Evolutionary conservation across 495 filamentous ascomycete species (phyloP).

Genomic region (Hypoxylon lenormandii): DNA sequence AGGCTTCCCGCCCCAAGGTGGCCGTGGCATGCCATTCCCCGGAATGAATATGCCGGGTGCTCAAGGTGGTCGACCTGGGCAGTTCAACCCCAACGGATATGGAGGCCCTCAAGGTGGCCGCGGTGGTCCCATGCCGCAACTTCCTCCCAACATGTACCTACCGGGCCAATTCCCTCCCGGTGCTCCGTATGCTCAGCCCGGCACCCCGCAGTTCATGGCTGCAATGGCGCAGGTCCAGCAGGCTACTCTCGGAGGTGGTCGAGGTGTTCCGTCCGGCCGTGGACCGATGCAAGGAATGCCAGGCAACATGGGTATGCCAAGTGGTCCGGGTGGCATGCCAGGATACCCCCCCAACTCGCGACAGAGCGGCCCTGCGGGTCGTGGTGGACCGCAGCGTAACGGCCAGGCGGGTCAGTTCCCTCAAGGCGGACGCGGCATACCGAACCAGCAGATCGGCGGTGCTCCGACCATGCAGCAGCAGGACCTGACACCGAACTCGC

Average conservation of each 20-base stretch:
- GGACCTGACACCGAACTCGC: constrained; percentile 55
- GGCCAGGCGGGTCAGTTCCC: constrained; percentile 53
- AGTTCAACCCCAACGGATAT: constrained; percentile 78
- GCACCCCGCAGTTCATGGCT: constrained; percentile 67
- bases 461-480: constrained; percentile 50
- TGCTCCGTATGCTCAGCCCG: constrained; percentile 60
- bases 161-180: constrained; percentile 80
- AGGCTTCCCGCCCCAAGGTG: constrained; percentile 75
- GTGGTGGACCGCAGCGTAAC: constrained; percentile 56
- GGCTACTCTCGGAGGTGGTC: constrained; percentile 70
- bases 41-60: constrained; percentile 83
- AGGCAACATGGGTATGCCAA: constrained; percentile 63
- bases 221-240: constrained; percentile 77
- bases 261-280: constrained; percentile 77
- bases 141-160: constrained; percentile 83
- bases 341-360: constrained; percentile 68
- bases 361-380: constrained; percentile 60
- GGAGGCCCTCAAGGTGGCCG: constrained; percentile 84
- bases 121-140: constrained; percentile 77
- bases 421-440: constrained; percentile 69
- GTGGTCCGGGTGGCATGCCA: constrained; percentile 70
- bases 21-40: constrained; percentile 87
- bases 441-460: constrained; percentile 51
- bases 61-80: constrained; percentile 83
- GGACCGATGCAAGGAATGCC: constrained; percentile 80